Evolutionary conservation across 495 filamentous ascomycete species (phyloP), one percentile per base, ranked within the genome.

Genomic region (Penicillium argentinense): DNA sequence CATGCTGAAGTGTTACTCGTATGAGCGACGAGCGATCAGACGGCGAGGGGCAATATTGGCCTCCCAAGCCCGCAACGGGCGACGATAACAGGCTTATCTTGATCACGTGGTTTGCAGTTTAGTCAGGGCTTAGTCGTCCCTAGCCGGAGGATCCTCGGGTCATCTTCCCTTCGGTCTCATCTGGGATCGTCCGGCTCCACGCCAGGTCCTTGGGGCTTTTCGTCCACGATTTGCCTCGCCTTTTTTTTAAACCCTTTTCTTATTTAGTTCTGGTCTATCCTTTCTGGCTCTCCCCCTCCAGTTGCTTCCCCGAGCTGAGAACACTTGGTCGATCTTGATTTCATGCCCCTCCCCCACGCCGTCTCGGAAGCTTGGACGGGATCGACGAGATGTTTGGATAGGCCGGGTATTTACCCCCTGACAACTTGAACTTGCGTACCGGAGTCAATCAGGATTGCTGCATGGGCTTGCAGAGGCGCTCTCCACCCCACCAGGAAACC

Each of bases 1-100:
- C 60, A 67, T 69, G 47, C 3, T 7, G 38, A 9, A 25, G 13
- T 41, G 38, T 26, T n/a, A n/a, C n/a, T n/a, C n/a, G n/a, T n/a
- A n/a, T n/a, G n/a, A n/a, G n/a, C n/a, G n/a, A n/a, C n/a, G n/a
- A n/a, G n/a, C n/a, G n/a, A n/a, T n/a, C n/a, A n/a, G n/a, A n/a
- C n/a, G n/a, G n/a, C 8, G 21, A 41, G 18, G 18, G n/a, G 32
- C 11, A 25, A 28, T 43, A 43, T n/a, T n/a, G n/a, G n/a, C n/a
- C n/a, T n/a, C n/a, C n/a, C n/a, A n/a, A n/a, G n/a, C n/a, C n/a
- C n/a, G n/a, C n/a, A n/a, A n/a, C n/a, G n/a, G n/a, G n/a, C n/a
- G n/a, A 17, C 9, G 25, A 30, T 43, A 43, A 43, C 16, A 38
- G 24, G 22, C 48, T 44, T 38, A 42, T 49, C 47, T n/a, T 16